Percentiles rank a stretch among this genome's conserved stretches.
phyloP scores from a whole-genome alignment of 2,329 filamentous ascomycete species.

The Ophiostoma ips region DNA sequence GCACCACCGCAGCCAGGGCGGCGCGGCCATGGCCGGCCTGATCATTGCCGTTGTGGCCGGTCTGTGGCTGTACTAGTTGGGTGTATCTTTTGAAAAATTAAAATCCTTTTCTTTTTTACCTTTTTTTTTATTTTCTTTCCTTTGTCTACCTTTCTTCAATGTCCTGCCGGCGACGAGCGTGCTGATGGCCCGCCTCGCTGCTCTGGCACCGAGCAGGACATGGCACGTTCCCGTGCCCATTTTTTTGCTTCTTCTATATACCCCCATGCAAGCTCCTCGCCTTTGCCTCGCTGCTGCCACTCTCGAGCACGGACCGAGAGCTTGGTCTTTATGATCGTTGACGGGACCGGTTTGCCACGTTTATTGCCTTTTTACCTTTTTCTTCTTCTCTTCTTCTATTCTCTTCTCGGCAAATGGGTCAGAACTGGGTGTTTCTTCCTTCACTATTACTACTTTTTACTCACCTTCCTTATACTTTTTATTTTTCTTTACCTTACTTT shows the following conservation, averaged over 20 bases:
- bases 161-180: not conserved
- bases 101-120: not conserved
- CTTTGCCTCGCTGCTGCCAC: not conserved
- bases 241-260: conserved; percentile 3
- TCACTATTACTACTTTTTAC: not conserved
- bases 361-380: not conserved
- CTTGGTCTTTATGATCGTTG: conserved; percentile 1
- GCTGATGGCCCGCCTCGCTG: not conserved
- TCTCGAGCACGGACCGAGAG: not conserved
- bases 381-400: not conserved
- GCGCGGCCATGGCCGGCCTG: conserved; percentile 37
- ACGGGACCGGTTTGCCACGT: conserved; percentile 1
- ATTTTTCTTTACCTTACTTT: not conserved
- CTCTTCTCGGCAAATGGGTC: conserved; percentile 1
- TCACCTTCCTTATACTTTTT: not conserved
- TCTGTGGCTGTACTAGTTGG: conserved; percentile 30
- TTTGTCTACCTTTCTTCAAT: not conserved
- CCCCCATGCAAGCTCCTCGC: not conserved
- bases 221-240: not conserved
- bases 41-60: conserved; percentile 42
- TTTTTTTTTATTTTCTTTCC: conserved; percentile 1
- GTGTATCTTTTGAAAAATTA: not conserved
- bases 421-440: not conserved
- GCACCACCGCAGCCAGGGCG: conserved; percentile 29
- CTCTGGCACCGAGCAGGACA: not conserved